Evolutionary conservation across 495 filamentous ascomycete genomes (phyloP).

Genomic region (Podospora anserina): DNA sequence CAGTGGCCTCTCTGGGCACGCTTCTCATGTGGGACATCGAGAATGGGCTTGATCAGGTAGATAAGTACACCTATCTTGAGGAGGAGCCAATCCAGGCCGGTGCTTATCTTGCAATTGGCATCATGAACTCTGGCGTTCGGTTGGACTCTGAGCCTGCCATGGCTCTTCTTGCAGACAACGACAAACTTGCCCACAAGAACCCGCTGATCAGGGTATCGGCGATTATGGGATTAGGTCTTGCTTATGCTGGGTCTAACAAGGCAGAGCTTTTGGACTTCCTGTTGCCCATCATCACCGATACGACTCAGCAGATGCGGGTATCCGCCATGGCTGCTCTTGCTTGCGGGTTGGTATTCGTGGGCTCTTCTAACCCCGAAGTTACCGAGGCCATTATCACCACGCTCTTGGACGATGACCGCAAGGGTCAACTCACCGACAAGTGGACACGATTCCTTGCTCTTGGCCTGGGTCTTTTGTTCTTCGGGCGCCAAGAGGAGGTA

Average conservation of each 20-base stretch:
- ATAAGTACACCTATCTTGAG: constrained; percentile 79
- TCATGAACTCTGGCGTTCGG: constrained; percentile 88
- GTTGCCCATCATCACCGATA: constrained; percentile 80
- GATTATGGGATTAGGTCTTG: constrained; percentile 93
- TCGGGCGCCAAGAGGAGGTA: constrained; percentile 94
- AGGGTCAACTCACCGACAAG: constrained; percentile 87
- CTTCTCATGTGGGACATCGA: constrained; percentile 90
- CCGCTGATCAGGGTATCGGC: constrained; percentile 70
- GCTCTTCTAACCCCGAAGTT: constrained; percentile 83
- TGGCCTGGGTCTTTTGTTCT: constrained; percentile 89
- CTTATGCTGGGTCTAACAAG: constrained; percentile 89
- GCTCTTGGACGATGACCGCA: constrained; percentile 84
- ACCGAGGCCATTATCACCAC: constrained; percentile 86
- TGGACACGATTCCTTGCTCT: constrained; percentile 97
- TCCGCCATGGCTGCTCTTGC: constrained; percentile 95
- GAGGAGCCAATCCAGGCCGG: constrained; percentile 90
- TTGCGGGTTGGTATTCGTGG: constrained; percentile 87
- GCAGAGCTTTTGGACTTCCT: constrained; percentile 76
- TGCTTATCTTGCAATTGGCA: constrained; percentile 82
- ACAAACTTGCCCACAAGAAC: constrained; percentile 73
- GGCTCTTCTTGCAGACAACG: constrained; percentile 74
- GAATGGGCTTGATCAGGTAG: constrained; percentile 81
- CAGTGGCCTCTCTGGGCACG: constrained; percentile 87
- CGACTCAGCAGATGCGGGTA: constrained; percentile 82
- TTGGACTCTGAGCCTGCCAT: constrained; percentile 82